Evolutionary conservation across 768 basidiomycete genomes (phyloP).

Genomic region (Candolleomyces eurysporus): DNA sequence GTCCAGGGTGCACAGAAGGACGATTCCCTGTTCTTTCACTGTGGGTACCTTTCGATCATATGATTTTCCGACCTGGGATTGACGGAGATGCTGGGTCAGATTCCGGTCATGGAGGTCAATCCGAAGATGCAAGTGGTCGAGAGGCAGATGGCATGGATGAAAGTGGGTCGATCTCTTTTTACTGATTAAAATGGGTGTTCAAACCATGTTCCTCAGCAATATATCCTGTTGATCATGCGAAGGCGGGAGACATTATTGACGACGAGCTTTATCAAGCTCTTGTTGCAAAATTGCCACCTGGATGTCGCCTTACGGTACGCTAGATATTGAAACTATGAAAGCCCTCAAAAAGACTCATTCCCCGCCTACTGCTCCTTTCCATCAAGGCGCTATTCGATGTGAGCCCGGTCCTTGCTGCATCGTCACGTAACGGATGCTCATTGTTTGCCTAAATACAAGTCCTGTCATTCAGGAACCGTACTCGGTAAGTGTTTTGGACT

Average conservation of each 20-base stretch:
- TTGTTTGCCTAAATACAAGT: slow-evolving; percentile 22
- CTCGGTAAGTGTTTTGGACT: slow-evolving; percentile 33
- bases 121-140: slow-evolving; percentile 71
- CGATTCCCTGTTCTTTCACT: slow-evolving; percentile 80
- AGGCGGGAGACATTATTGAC: slow-evolving; percentile 75
- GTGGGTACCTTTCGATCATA: slow-evolving; percentile 29
- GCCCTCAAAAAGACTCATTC: background rate
- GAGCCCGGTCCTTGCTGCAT: slow-evolving; percentile 11
- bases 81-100: slow-evolving; percentile 37
- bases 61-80: background rate
- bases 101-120: slow-evolving; percentile 95
- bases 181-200: background rate
- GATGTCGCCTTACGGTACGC: slow-evolving; percentile 51
- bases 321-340: background rate
- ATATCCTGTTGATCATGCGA: slow-evolving; percentile 86
- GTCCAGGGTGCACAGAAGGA: slow-evolving; percentile 64
- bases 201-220: slow-evolving; percentile 51
- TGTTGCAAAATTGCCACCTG: slow-evolving; percentile 42
- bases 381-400: slow-evolving; percentile 55
- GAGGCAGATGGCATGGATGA: slow-evolving; percentile 81
- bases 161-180: slow-evolving; percentile 9
- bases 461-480: slow-evolving; percentile 55
- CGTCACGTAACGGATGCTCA: background rate
- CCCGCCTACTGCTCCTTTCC: background rate
- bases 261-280: slow-evolving; percentile 51